These are phyloP conservation scores for Exophiala mesophila DNA, from an alignment of 2,329 filamentous ascomycete genomes.

Conservation along the genomic window DNA sequence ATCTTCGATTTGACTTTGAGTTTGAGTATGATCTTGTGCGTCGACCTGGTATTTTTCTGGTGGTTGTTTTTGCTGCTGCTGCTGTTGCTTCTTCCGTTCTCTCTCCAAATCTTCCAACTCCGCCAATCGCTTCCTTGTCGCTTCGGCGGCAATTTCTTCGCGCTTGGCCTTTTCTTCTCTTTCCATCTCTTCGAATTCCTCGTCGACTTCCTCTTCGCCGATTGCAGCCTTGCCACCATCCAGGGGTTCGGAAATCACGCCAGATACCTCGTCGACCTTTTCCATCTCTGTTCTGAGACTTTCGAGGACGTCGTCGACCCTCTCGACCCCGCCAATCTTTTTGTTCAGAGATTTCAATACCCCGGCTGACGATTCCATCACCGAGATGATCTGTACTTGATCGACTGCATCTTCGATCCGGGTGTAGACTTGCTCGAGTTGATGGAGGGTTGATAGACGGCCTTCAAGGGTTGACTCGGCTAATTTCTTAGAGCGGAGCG, in stretches of 20 bases:
- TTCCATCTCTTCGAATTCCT: constrained; percentile 78
- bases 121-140: constrained; percentile 32
- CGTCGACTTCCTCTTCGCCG: constrained; percentile 80
- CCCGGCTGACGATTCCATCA: constrained; percentile 72
- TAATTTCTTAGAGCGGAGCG: constrained; percentile 76
- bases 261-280: constrained; percentile 75
- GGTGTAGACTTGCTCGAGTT: constrained; percentile 77
- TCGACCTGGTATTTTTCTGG: not conserved
- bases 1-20: not conserved
- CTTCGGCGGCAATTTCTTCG: constrained; percentile 47
- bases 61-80: not conserved
- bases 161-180: constrained; percentile 50
- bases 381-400: constrained; percentile 74
- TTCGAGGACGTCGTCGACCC: constrained; percentile 71
- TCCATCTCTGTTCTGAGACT: constrained; percentile 73
- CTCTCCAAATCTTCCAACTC: constrained; percentile 19
- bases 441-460: constrained; percentile 67
- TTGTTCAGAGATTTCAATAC: constrained; percentile 70
- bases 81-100: constrained; percentile 1
- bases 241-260: constrained; percentile 63
- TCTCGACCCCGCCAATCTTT: constrained; percentile 69
- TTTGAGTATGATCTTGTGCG: not conserved
- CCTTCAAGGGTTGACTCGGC: constrained; percentile 68
- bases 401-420: constrained; percentile 81
- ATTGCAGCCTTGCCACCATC: constrained; percentile 54